Evolutionary conservation across 495 filamentous ascomycete genomes (phyloP).

Genomic region (Neurospora terricola): DNA sequence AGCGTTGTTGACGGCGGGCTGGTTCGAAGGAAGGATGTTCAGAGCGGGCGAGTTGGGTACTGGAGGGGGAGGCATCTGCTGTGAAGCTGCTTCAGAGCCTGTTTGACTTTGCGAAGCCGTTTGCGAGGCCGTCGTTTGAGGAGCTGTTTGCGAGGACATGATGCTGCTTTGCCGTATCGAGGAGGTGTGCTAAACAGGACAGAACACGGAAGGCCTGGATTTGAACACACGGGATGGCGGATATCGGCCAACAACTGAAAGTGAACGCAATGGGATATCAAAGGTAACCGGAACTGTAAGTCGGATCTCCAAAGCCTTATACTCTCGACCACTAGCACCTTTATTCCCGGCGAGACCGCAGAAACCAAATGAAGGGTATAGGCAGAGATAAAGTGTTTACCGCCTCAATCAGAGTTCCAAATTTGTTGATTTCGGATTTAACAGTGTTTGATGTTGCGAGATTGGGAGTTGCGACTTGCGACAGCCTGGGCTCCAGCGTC

Average conservation of each 20-base stretch:
- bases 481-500: conserved; percentile 10
- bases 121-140: background rate
- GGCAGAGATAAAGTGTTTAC: background rate
- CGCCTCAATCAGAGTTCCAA: background rate
- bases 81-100: conserved; percentile 10
- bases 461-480: conserved; percentile 13
- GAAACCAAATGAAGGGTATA: background rate
- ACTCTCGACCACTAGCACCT: background rate
- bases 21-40: conserved; percentile 45
- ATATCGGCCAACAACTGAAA: background rate
- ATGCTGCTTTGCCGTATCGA: background rate
- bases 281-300: background rate
- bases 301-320: background rate
- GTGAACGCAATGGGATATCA: background rate
- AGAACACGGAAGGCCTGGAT: background rate
- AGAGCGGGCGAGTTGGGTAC: conserved; percentile 25
- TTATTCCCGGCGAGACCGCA: background rate
- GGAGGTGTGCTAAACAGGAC: background rate
- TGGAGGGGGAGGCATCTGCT: conserved; percentile 23
- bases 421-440: background rate
- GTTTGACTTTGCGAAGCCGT: background rate
- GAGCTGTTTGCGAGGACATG: background rate
- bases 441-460: background rate
- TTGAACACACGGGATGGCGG: background rate
- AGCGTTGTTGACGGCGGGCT: conserved; percentile 38